Evolutionary conservation across 208 protist species (phyloP).

Genomic region (Jaenimonas drosophilae): DNA sequence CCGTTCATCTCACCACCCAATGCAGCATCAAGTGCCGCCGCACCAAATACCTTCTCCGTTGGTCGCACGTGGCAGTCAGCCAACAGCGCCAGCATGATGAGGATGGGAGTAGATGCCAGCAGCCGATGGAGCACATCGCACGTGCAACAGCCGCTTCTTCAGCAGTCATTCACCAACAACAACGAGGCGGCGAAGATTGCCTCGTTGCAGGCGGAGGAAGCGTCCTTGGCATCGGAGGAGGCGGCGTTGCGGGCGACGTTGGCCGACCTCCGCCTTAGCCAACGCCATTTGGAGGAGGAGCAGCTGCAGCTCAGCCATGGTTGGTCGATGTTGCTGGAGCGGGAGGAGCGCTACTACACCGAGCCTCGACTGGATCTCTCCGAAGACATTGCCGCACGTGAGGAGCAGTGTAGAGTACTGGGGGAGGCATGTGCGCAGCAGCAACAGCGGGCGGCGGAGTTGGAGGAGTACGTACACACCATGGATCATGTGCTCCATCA

Average conservation of each 20-base stretch:
- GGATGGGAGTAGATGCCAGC: no score
- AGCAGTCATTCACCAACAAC: conserved; percentile 3
- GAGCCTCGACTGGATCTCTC: conserved; percentile 38
- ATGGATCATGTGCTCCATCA: conserved; percentile 30
- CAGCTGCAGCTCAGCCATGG: conserved; percentile 43
- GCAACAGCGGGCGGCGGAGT: conserved; percentile 18
- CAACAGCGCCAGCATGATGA: no score
- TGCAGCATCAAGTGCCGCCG: no score
- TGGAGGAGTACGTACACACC: conserved; percentile 17
- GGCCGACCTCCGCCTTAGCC: conserved; percentile 23
- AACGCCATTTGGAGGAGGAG: conserved; percentile 34
- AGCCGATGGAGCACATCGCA: no score
- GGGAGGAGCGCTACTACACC: conserved; percentile 67
- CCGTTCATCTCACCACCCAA: conserved; percentile 17
- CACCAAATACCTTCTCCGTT: no score
- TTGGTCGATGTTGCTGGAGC: conserved; percentile 51
- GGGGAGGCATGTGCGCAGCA: conserved; percentile 28
- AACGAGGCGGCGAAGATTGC: conserved; percentile 6
- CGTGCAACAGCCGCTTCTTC: conserved; percentile 8
- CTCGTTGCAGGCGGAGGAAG: conserved; percentile 33
- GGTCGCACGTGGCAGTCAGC: no score
- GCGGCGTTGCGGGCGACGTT: conserved; percentile 20
- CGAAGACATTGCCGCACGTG: conserved; percentile 24
- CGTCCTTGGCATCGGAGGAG: conserved; percentile 31
- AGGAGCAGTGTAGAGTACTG: conserved; percentile 36